Evolutionary conservation across 371 early-diverging fungal species (phyloP), one percentile per base, ranked within the genome.

Genomic region (Saksenaea oblongispora): DNA sequence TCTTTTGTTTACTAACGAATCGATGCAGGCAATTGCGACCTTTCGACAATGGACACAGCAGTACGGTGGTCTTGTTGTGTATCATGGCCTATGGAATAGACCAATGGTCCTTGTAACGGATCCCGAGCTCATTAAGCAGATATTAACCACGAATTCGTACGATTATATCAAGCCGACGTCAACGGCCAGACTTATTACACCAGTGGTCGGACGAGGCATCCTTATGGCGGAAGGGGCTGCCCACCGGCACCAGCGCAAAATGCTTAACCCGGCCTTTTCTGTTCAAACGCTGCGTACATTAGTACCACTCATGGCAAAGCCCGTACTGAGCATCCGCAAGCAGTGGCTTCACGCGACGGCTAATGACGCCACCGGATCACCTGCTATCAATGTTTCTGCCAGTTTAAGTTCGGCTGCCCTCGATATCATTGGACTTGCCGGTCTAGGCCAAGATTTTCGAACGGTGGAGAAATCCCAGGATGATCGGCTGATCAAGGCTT

Each of bases 211-310:
- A 4, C 58, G 76, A 39, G 88, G 89, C 9, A 61, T 89, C 9
- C 54, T 89, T 44, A 62, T 85, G 26, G 77, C 82, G 0, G 87
- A 88, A 54, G 90, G 87, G 0, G 75, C 69, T 53, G 70, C 47
- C 0, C 89, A 89, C 68, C 73, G 74, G 54, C 75, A 73, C 37
- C 89, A 89, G 63, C 83, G 89, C 44, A 86, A 83, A 54, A 77
- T 88, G 79, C 58, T 88, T 34, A 88, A 88, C 64, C 89, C 89
- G 9, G 85, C 85, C 15, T 89, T 89, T 58, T 70, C 76, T 3
- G 72, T 82, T 31, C 67, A 75, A 27, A 67, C 85, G 18, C 73
- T 85, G 47, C 73, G 75, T 14, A 39, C 59, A 8, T 59, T 82
- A 42, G 56, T 77, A 1, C 85, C 85, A 1, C 56, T 70, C 18